Evolutionary conservation across 345 rosid species (phyloP), one percentile per base, ranked within the genome.

Genomic region (Camelina laxa): DNA sequence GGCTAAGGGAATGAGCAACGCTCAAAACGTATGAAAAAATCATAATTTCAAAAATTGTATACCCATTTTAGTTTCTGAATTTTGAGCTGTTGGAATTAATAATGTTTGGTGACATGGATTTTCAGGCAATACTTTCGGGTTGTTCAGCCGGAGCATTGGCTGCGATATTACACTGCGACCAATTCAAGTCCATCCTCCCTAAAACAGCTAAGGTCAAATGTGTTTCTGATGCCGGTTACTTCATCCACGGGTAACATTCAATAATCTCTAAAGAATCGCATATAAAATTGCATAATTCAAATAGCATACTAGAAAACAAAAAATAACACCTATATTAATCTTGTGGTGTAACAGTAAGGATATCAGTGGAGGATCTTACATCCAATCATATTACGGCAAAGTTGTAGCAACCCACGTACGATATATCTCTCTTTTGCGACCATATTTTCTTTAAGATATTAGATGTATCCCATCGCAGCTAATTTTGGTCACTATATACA

Each of bases 101-200:
- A n/a, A 39, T 6, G 4, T 72, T 47, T 49, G 13, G 50, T 64
- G 10, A 57, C 27, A 47, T 64, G 30, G 24, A 55, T 58, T 69
- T 69, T 50, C 61, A 95, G 99, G 99, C 98, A 60, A 78, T 95
- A 81, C 94, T 95, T 38, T 86, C 98, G 0, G 99, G 98, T 63
- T 95, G 99, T 78, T 95, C 99, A 55, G 99, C 99, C 9, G 98
- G 99, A 39, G 98, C 97, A 62, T 80, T 95, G 88, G 85, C 97
- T 59, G 82, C 97, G 6, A 90, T 95, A 65, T 73, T 95, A 79
- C 88, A 95, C 56, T 95, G 98, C 24, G 98, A 95, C 79, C 75
- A 83, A 47, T 95, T 95, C 81, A 81, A 85, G 27, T 73, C 86
- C 51, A 87, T 87, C 48, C 81, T 92, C 12, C 98, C 96, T 6